Evolutionary conservation across 2,329 filamentous ascomycete species (phyloP), one percentile per base, ranked within the genome.

Genomic region (Phymatotrichopsis omnivora): DNA sequence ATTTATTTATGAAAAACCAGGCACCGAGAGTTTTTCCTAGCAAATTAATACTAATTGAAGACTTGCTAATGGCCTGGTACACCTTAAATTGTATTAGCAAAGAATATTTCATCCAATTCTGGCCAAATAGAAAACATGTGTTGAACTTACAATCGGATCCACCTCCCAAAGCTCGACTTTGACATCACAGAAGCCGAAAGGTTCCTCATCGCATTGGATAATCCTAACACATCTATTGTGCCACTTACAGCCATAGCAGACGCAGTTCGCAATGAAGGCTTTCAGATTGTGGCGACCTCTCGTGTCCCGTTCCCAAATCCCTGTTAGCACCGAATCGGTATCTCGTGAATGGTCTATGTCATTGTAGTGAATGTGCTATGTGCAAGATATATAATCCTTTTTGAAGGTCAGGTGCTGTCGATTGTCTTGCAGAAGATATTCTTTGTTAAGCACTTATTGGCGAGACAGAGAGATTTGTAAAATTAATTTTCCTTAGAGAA

Each of bases 221-320:
- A 39, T 44, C 4, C 40, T 43, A 5, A 53, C 35, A 7, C 42
- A 38, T 11, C 52, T 49, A 25, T 54, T 47, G 19, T 49, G 48
- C 52, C 52, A 54, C 17, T 47, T 46, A 37, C 53, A 54, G 22
- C 51, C 22, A 30, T 54, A 54, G 22, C 52, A 54, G 12, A 41
- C 52, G 10, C 33, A 25, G 34, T 46, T 23, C 25, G 25, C 43
- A 10, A 54, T 47, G 17, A 49, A 54, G 2, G 42, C 42, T 17
- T 49, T 49, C 6, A 45, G 34, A n/a, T 45, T 32, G 23, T 52
- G 33, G 7, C 49, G 52, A 10, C 52, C 52, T 4, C 45, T 47
- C 16, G 45, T 47, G 28, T 54, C 52, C 6, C 41, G 23, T n/a
- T 19, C 25, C 20, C 46, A 54, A 12, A 42, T 30, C 3, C 29